Evolutionary conservation across 176 grass and related monocot species (phyloP), one percentile per base, ranked within the genome.

Genomic region (Oryza punctata): DNA sequence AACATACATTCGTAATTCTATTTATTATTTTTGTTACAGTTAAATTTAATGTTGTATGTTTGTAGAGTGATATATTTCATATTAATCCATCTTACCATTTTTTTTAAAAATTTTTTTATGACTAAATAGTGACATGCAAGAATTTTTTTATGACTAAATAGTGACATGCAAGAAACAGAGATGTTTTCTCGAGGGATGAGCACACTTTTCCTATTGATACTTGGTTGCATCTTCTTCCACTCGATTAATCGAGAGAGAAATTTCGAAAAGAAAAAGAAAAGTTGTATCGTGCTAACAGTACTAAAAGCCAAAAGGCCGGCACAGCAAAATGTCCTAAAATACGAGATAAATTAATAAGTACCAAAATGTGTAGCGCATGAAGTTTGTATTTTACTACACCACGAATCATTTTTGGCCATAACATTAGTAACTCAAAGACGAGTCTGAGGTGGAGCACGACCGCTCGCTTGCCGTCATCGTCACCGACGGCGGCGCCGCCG

Each of bases 381-480:
- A 45, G 45, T 29, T 18, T 37, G 72, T 18, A 50, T 50, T 2
- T n/a, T 1, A 38, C 37, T 49, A 54, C 35, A 18, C 12, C 80
- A 1, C 37, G 50, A 47, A 16, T 65, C 18, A 12, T 35, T 69
- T 45, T 1, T 1, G 3, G n/a, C 41, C n/a, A 0, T 37, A 29
- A 4, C 2, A 5, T 16, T 3, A 40, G 24, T 12, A 54, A 54
- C 1, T 86, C 73, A 89, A 90, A 12, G 88, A 86, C 1, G 88
- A 90, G 28, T 82, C 78, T 7, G 88, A 29, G 59, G 67, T 73
- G 23, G 73, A 90, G 46, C 24, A 73, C 6, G 88, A 86, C 16
- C 46, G 60, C 45, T 90, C 84, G 61, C 84, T 82, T 9, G 45
- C 79, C n/a, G 78, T 90, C 78, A 82, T 81, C 3, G 67, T 70